These are phyloP conservation scores for Pleoardoris graminearum DNA, from an alignment of 2,329 filamentous ascomycete genomes.

Conservation along the genomic window DNA sequence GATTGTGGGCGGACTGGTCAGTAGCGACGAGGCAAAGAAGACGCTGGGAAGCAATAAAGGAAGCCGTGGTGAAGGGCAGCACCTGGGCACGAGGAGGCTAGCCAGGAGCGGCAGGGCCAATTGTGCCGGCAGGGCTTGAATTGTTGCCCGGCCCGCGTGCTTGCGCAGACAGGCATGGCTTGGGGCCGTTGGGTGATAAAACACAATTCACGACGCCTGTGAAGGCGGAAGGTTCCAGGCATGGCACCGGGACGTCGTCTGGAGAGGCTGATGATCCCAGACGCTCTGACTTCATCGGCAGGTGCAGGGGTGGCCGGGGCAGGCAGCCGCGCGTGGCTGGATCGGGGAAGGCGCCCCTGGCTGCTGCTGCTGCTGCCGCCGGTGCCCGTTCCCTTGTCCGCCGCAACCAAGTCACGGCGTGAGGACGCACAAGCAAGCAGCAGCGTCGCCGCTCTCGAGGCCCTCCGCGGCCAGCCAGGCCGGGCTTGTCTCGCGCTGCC, in stretches of 20 bases:
- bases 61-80: slow-evolving; percentile 13
- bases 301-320: slow-evolving; percentile 16
- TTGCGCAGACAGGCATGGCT: slow-evolving; percentile 41
- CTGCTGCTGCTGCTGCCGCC: too few species aligned
- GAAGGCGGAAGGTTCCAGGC: slow-evolving; percentile 46
- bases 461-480: too few species aligned
- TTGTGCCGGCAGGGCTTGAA: slow-evolving; percentile 12
- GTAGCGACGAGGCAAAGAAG: slow-evolving; percentile 14
- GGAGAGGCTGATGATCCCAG: slow-evolving; percentile 42
- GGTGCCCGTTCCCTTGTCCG: not conserved
- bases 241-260: too few species aligned
- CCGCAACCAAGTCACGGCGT: not conserved
- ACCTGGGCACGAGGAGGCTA: slow-evolving; percentile 4
- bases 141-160: slow-evolving; percentile 32
- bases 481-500: too few species aligned
- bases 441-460: too few species aligned
- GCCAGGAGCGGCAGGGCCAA: slow-evolving; percentile 10
- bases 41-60: slow-evolving; percentile 20
- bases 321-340: slow-evolving; percentile 23
- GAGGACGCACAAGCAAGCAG: not conserved
- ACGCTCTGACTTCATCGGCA: slow-evolving; percentile 45
- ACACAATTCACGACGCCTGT: slow-evolving; percentile 45
- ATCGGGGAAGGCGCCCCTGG: slow-evolving; percentile 15
- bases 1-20: too few species aligned
- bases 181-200: slow-evolving; percentile 46